Base-by-base conservation (phyloP, 129 eudicot species). In the Saposhnikovia divaricata region DNA sequence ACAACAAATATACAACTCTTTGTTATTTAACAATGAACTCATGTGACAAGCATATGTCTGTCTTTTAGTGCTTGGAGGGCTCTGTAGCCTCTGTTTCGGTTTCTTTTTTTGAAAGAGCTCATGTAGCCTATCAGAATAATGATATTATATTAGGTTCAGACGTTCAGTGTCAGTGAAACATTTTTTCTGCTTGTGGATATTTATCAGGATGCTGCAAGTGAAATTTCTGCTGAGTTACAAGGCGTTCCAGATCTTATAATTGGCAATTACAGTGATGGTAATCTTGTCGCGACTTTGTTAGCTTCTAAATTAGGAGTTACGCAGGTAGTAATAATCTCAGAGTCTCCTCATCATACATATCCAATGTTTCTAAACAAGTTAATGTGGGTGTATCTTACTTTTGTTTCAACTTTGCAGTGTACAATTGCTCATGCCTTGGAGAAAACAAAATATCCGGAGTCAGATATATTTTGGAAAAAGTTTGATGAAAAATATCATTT, bases 401-500 rank as follows among this genome's bases (percentile, higher is more conserved):
- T 42, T 72, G 18, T 21, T 72, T 80, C 70, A 77, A 48, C 79
- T 38, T 80, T 79, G 46, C 87, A 96, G 99, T 96, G 99, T 86
- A 96, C 84, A 76, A 96, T 96, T 86, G 99, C 99, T 8, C 99
- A 96, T 82, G 99, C 99, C 74, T 80, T 96, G 90, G 99, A 96
- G 86, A 96, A 90, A 80, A 96, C 98, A 69, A 96, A 96, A 81
- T 96, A 96, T 82, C 99, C 99, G 72, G 99, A 96, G 78, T 96
- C 99, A 1, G 98, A 96, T 65, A 82, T 92, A 55, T 96, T 89
- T 59, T 96, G 99, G 99, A 89, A 83, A 83, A 88, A 89, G 28
- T 92, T 84, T 71, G 99, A 96, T 72, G 99, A 96, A 40, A 96
- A 96, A 66, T 96, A 96, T 71, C 99, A 96, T 83, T 96, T 96